Conservation (phyloP, 345 rosid species). For the Populus ilicifolia region DNA sequence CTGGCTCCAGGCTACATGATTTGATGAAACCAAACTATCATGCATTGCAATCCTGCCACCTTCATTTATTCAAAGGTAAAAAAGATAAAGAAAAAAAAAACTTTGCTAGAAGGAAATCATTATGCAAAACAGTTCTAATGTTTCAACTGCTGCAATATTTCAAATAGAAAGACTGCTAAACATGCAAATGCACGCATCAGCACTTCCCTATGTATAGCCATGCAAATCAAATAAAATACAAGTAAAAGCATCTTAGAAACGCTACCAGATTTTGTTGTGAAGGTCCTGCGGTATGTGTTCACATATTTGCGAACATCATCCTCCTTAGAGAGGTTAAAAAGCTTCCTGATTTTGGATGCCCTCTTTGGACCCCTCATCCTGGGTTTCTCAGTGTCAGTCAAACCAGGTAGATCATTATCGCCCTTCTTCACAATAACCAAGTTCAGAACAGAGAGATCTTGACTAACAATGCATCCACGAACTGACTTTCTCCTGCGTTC, state of each 20-base stretch:
- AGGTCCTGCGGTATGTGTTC: constrained; percentile 74
- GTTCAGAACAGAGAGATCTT: constrained; percentile 73
- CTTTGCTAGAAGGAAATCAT: too few relatives aligned
- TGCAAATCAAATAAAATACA: not conserved
- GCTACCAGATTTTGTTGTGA: constrained; percentile 66
- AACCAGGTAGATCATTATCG: constrained; percentile 71
- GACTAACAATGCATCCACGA: constrained; percentile 86
- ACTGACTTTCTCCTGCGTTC: constrained; percentile 85
- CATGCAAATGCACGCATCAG: too few relatives aligned
- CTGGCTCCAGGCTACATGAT: too few relatives aligned
- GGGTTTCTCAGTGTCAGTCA: constrained; percentile 67
- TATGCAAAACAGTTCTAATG: too few relatives aligned
- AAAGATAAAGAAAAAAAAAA: too few relatives aligned
- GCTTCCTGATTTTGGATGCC: constrained; percentile 72
- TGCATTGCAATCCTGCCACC: too few relatives aligned
- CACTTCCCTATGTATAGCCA: not conserved
- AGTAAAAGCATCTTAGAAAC: not conserved
- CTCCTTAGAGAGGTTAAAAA: constrained; percentile 67
- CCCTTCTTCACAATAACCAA: constrained; percentile 77
- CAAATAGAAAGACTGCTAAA: too few relatives aligned
- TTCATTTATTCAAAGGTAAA: too few relatives aligned
- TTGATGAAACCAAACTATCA: too few relatives aligned
- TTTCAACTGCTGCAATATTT: too few relatives aligned
- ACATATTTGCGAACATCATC: constrained; percentile 80
- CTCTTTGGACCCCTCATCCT: constrained; percentile 88